phyloP scores from a whole-genome alignment of 2,329 filamentous ascomycete genomes.

The Didymella lethalis region DNA sequence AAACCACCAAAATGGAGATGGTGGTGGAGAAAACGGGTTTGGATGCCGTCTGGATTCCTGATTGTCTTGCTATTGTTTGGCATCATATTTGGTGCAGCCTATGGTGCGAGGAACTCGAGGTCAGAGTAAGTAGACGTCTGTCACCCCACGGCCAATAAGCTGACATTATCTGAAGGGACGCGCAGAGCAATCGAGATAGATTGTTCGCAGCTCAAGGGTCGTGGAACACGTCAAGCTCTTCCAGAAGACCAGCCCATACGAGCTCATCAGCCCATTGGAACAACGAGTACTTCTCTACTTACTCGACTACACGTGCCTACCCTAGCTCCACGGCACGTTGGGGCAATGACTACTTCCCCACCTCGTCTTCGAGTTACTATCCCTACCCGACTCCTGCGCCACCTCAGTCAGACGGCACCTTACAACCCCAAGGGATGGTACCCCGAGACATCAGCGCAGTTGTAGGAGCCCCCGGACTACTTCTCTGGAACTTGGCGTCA shows the following conservation, averaged over 20 bases:
- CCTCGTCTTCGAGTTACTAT: neutral
- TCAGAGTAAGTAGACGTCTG: neutral
- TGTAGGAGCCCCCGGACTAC: neutral
- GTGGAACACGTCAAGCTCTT: neutral
- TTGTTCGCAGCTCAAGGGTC: neutral
- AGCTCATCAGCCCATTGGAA: constrained; percentile 1
- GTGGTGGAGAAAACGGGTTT: constrained; percentile 13
- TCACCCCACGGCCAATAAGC: neutral
- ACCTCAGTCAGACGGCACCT: neutral
- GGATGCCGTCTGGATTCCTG: neutral
- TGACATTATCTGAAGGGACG: neutral
- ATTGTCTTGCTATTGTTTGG: neutral
- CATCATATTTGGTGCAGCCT: constrained; percentile 11
- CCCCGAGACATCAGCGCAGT: constrained; percentile 10
- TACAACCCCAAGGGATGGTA: constrained; percentile 1
- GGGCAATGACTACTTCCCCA: neutral
- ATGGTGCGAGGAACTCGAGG: neutral
- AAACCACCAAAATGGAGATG: constrained; percentile 2
- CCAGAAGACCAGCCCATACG: neutral
- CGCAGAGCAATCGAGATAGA: neutral
- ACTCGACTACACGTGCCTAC: neutral
- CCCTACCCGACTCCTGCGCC: neutral
- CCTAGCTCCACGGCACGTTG: neutral
- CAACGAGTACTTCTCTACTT: neutral
- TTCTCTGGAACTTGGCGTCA: constrained; percentile 9